Conservation (phyloP, 2,329 filamentous ascomycete species). For the Talaromyces atroroseus region DNA sequence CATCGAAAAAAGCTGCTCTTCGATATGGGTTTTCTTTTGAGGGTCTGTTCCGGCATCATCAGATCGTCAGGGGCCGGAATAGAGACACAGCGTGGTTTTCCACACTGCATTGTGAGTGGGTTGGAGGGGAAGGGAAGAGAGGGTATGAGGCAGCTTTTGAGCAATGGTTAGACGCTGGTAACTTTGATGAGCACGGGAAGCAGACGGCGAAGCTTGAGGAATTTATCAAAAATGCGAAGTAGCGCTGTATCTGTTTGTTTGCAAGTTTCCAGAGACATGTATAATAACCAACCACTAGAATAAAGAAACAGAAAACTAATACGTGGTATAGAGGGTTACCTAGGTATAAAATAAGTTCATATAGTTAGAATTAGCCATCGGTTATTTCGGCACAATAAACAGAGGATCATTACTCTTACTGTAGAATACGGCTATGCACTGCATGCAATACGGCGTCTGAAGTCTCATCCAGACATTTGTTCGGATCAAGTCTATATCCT, state of each 20-base stretch:
- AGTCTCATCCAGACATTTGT: neutral
- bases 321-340: no score
- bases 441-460: neutral
- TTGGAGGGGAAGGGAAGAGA: conserved; percentile 49
- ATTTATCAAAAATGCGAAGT: conserved; percentile 18
- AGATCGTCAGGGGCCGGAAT: conserved; percentile 52
- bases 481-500: neutral
- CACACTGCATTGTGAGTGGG: conserved; percentile 57
- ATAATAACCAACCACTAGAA: no score
- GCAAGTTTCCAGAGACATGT: no score
- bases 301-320: no score
- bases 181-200: conserved; percentile 52
- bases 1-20: conserved; percentile 49
- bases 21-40: conserved; percentile 55
- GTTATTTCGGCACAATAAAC: neutral
- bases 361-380: neutral
- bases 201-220: conserved; percentile 46
- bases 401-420: neutral
- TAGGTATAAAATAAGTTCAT: no score
- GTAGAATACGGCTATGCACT: neutral
- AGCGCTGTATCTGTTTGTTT: no score
- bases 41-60: conserved; percentile 56
- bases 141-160: conserved; percentile 47
- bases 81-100: conserved; percentile 57
- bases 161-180: conserved; percentile 49